Base-by-base conservation (phyloP, 306 rosid species). In the Fragaria ananassa region DNA sequence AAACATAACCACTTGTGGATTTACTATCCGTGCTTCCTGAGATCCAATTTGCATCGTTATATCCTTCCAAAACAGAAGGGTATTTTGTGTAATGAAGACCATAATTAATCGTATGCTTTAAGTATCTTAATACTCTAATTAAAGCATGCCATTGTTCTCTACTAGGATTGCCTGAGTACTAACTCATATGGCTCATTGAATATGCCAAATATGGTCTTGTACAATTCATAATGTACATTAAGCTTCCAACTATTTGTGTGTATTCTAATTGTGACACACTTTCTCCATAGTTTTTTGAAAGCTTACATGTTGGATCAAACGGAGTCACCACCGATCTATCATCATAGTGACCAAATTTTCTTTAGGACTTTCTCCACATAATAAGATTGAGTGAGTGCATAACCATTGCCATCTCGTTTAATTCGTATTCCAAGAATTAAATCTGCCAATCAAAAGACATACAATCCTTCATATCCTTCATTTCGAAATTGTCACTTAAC, bases 1-100 rank as follows among this genome's bases (percentile, higher is more conserved):
- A 74, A 3, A 46, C 34, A 18, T 74, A 74, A 5, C 29, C 78
- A 74, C 60, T 61, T 0, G 46, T 58, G 4, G 58, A 62, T 17
- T 75, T 75, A 25, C 44, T 13, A 1, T 63, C 39, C 21, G 2
- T 45, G 1, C 1, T 46, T 0, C 4, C 0, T 0, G 17, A 47
- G 3, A 76, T 76, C 27, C 51, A 73, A 50, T 49, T 64, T 5
- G 39, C 53, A 76, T 65, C 72, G 2, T 50, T 31, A 21, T 75
- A 76, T 35, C 79, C 35, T 35, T 65, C 46, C 2, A 76, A 25
- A 1, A 49, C 42, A 14, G 5, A 2, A 6, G 50, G 79, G 50
- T 76, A 65, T 35, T 23, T 21, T 8, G 18, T 47, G 17, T 76
- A 76, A 21, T 50, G 73, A 23, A 76, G 11, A 0, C 63, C 46